phyloP scores from a whole-genome alignment of 768 basidiomycete species.

The Suillus fuscotomentosus region DNA sequence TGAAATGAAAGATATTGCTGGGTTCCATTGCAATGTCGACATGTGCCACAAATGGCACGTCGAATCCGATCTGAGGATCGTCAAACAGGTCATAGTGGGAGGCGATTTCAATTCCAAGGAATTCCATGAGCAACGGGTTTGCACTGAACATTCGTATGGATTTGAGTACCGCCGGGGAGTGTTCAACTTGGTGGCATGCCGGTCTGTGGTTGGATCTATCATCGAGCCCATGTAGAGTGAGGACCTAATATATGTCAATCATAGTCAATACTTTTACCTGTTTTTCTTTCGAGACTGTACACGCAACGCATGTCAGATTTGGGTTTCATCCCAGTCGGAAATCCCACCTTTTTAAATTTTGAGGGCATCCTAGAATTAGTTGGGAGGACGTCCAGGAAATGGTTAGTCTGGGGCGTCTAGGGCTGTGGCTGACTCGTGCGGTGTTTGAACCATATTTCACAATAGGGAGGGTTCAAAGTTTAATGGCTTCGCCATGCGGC shows the following conservation, averaged over 20 bases:
- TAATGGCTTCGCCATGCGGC: too few species aligned
- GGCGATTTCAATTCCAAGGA: conserved; percentile 11
- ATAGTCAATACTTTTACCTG: conserved; percentile 7
- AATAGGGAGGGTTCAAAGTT: too few species aligned
- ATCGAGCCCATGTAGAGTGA: neutral
- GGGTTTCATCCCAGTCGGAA: neutral
- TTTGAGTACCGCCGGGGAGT: conserved; percentile 11
- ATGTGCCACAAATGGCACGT: conserved; percentile 14
- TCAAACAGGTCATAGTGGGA: conserved; percentile 9
- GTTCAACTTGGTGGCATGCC: conserved; percentile 9
- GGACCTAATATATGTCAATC: neutral
- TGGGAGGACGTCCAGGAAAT: too few species aligned
- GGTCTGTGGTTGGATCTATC: conserved; percentile 14
- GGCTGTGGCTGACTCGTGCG: too few species aligned
- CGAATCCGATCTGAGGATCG: conserved; percentile 12
- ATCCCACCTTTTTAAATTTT: conserved; percentile 5
- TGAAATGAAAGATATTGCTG: neutral
- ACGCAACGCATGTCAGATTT: neutral
- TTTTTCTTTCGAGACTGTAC: conserved; percentile 15
- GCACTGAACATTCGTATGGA: conserved; percentile 10
- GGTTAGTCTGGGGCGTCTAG: too few species aligned
- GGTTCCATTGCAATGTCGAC: conserved; percentile 16
- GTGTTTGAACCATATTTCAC: too few species aligned
- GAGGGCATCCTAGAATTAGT: neutral
- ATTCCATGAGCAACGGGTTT: conserved; percentile 6